Evolutionary conservation across 192 early-diverging fungal species (phyloP).

Genomic region (Coemansia sp.): DNA sequence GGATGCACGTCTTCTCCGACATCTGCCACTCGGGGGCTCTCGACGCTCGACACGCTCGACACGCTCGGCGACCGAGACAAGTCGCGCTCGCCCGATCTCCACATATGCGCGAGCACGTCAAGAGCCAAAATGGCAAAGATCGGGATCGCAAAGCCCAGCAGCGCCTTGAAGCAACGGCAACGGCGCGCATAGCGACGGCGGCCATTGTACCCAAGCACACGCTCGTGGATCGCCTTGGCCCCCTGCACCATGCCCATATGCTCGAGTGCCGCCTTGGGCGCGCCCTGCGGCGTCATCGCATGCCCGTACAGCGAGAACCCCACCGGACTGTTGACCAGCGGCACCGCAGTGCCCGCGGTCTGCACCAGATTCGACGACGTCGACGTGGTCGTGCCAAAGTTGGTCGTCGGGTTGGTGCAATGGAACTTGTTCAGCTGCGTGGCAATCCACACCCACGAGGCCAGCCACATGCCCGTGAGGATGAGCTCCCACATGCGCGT

Average conservation of each 20-base stretch:
- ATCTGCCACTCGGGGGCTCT: constrained; percentile 16
- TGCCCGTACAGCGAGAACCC: constrained; percentile 49
- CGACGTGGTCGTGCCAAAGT: neutral
- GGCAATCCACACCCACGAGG: constrained; percentile 49
- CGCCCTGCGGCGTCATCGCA: constrained; percentile 34
- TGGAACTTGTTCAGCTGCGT: constrained; percentile 51
- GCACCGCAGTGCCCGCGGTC: neutral
- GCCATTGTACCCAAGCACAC: constrained; percentile 31
- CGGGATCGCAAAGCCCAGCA: constrained; percentile 40
- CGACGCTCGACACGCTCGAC: constrained; percentile 29
- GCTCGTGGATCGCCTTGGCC: constrained; percentile 7
- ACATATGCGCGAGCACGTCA: constrained; percentile 35
- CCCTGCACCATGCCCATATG: neutral
- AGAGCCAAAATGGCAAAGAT: constrained; percentile 45
- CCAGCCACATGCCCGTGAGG: constrained; percentile 43
- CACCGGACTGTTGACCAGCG: constrained; percentile 2
- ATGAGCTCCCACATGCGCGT: constrained; percentile 43
- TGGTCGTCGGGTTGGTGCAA: constrained; percentile 16
- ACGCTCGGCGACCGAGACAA: constrained; percentile 27
- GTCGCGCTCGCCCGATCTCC: constrained; percentile 9
- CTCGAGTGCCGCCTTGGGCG: constrained; percentile 23
- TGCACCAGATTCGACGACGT: neutral
- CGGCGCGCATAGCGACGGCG: constrained; percentile 31
- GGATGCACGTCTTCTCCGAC: constrained; percentile 17
- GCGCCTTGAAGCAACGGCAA: constrained; percentile 46